Percentiles rank a stretch among this genome's conserved stretches.
These are phyloP conservation scores for Syncephalastrum racemosum DNA, from an alignment of 371 early-diverging fungal genomes.

Conservation along the genomic window DNA sequence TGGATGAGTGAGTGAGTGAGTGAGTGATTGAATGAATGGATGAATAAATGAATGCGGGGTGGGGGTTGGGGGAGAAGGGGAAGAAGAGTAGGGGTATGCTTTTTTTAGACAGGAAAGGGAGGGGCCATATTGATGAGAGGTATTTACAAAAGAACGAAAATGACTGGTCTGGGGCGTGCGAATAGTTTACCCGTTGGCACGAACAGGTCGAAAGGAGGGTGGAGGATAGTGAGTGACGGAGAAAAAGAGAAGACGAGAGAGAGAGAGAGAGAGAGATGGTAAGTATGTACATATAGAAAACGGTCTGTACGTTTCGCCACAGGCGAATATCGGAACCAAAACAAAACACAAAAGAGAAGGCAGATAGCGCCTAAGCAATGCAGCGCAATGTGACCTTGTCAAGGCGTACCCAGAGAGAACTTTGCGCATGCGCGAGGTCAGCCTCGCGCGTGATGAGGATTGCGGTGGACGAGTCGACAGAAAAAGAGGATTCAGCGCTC, in stretches of 20 bases:
- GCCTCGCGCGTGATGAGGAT: slow-evolving; percentile 19
- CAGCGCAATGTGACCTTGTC: slow-evolving; percentile 30
- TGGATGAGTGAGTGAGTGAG: too few species aligned
- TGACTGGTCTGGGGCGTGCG: too few species aligned
- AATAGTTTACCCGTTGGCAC: too few species aligned
- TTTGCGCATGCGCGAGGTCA: slow-evolving; percentile 21
- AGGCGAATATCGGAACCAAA: background rate
- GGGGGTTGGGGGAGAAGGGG: too few species aligned
- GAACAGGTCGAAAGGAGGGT: too few species aligned
- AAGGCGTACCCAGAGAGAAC: slow-evolving; percentile 19
- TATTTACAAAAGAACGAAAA: too few species aligned
- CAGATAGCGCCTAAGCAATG: slow-evolving; percentile 8
- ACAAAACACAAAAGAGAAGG: background rate
- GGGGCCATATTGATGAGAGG: background rate
- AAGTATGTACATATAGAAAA: background rate
- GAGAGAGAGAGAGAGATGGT: background rate
- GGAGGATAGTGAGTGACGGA: slow-evolving; percentile 1
- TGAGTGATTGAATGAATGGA: background rate
- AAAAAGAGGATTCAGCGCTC: slow-evolving; percentile 15
- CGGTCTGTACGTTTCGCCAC: background rate
- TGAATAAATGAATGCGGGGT: too few species aligned
- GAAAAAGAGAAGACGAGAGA: background rate
- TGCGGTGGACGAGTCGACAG: slow-evolving; percentile 11
- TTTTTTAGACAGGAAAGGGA: slow-evolving; percentile 3
- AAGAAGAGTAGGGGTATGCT: background rate